Evolutionary conservation across 169 alveolate species (phyloP).

Genomic region (Besnoitia besnoiti): DNA sequence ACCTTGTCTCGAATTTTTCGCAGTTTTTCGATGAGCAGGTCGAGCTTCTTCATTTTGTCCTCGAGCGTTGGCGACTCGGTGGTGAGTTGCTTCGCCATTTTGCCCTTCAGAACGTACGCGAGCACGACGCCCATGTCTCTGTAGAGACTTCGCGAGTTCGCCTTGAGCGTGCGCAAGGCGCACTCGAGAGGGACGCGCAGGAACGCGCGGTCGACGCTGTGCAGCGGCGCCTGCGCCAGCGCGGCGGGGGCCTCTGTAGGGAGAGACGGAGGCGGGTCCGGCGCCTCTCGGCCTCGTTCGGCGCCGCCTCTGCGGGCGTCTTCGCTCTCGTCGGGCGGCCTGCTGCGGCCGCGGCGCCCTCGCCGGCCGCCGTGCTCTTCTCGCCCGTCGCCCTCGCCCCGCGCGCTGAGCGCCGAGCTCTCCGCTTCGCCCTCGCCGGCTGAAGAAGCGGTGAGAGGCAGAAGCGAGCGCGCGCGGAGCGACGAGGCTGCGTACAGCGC

Average conservation of each 20-base stretch:
- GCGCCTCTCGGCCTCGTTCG: not conserved
- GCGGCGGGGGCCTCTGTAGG: not conserved
- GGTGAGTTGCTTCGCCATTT: not conserved
- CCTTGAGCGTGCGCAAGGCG: not conserved
- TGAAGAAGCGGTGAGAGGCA: no score
- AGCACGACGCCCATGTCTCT: conserved; percentile 30
- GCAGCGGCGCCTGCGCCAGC: not conserved
- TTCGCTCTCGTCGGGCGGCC: not conserved
- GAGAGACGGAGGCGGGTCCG: not conserved
- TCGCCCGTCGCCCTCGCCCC: no score
- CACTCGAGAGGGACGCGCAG: conserved; percentile 41
- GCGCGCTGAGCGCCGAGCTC: no score
- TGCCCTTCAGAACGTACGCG: conserved; percentile 26
- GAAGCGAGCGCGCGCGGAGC: no score
- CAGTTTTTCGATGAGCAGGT: conserved; percentile 17
- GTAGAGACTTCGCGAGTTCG: not conserved
- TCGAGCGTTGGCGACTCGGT: not conserved
- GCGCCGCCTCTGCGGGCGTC: not conserved
- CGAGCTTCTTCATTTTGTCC: conserved; percentile 16
- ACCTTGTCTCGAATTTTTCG: conserved; percentile 31
- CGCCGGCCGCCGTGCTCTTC: no score
- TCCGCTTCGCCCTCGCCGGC: no score
- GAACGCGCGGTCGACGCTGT: conserved; percentile 24
- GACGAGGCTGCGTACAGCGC: no score
- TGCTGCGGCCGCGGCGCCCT: not conserved